Evolutionary conservation across 345 rosid genomes (phyloP), one percentile per base, ranked within the genome.

Genomic region (Sapria himalayana): DNA sequence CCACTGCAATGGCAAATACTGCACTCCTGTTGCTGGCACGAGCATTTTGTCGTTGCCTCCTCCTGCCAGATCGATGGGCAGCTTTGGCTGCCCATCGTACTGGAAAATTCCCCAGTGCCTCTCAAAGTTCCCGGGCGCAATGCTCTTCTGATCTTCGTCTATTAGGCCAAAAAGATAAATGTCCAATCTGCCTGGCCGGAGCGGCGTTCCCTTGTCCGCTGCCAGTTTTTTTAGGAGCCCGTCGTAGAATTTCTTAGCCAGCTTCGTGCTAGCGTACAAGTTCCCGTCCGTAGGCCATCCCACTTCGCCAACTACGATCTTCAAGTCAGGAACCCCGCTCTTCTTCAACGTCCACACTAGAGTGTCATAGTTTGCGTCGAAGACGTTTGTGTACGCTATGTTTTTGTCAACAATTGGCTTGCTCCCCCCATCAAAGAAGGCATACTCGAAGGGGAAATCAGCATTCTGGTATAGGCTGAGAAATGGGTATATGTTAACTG

Each of bases 271-370:
- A 0, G 71, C 93, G 9, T 38, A 36, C 9, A 33, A 29, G 31
- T 60, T 25, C 17, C 92, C 93, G 1, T 84, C 81, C 0, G 95
- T 84, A 0, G 95, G 99, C 93, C 95, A 91, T 1, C 99, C 99
- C 1, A 80, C 74, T 67, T 89, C 99, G 1, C 99, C 98, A 8
- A 89, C 74, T 0, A 79, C 7, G 45, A 91, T 69, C 47, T 67
- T 52, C 50, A 89, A 7, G 17, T 79, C 51, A 0, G 63, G 31
- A 25, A 24, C 12, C 0, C 79, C 79, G 8, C 54, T 58, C 33
- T 65, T 73, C 37, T 41, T 77, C 46, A 89, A 35, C 0, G 95
- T 11, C 60, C 57, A 72, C 9, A 77, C 69, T 1, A 91, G 76
- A n/a, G 99, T 84, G 20, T 80, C 95, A 4, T 48, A 74, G 37